Evolutionary conservation across 371 early-diverging fungal genomes (phyloP).

Genomic region (Lichtheimia hyalospora): DNA sequence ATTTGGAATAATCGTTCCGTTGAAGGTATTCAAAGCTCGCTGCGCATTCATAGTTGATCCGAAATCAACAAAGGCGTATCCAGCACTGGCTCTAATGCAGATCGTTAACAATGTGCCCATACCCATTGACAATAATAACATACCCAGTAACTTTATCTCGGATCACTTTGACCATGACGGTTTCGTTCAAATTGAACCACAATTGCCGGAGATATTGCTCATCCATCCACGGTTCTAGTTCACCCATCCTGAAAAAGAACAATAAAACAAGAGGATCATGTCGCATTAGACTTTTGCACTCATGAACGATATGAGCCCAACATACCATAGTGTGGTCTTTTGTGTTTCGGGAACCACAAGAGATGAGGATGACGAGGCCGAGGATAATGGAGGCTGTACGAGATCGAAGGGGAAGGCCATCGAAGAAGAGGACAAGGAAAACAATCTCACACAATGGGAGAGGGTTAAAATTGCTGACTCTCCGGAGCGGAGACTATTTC

Average conservation of each 20-base stretch:
- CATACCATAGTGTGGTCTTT: slow-evolving; percentile 17
- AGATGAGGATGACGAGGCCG: slow-evolving; percentile 16
- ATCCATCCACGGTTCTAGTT: slow-evolving; percentile 87
- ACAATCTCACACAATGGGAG: no score
- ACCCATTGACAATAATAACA: slow-evolving; percentile 5
- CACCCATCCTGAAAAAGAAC: slow-evolving; percentile 68
- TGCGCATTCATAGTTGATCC: slow-evolving; percentile 39
- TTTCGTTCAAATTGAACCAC: slow-evolving; percentile 71
- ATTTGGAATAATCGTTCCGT: slow-evolving; percentile 81
- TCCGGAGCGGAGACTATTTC: no score
- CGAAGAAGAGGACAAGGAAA: neutral
- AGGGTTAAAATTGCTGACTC: no score
- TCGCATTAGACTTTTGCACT: neutral
- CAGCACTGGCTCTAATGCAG: slow-evolving; percentile 50
- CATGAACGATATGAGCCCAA: no score
- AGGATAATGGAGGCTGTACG: slow-evolving; percentile 8
- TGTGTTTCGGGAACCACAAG: slow-evolving; percentile 4
- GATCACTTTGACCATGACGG: slow-evolving; percentile 84
- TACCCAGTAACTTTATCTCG: slow-evolving; percentile 77
- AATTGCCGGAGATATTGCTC: slow-evolving; percentile 71
- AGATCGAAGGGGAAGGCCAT: slow-evolving; percentile 22
- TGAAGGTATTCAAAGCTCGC: slow-evolving; percentile 45
- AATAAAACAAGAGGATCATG: neutral
- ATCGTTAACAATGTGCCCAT: neutral
- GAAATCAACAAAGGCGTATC: slow-evolving; percentile 82